Percentiles rank a stretch among this genome's conserved stretches.
phyloP scores from a whole-genome alignment of 495 filamentous ascomycete species.

The Articulospora tetracladia region DNA sequence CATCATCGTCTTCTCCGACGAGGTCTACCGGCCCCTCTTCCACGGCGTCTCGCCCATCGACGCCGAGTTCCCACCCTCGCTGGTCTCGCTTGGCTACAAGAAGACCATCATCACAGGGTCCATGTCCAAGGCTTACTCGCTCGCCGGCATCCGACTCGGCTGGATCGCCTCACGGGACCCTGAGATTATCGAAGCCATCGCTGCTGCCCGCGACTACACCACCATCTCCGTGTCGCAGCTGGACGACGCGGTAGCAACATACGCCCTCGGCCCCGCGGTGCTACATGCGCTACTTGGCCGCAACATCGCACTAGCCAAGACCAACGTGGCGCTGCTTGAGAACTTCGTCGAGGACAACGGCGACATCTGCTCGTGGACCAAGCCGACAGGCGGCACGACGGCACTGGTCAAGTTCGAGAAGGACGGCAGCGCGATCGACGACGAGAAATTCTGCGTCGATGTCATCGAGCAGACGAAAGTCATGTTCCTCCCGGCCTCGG shows the following conservation, averaged over 20 bases:
- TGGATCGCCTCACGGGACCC: conserved; percentile 73
- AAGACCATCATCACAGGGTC: conserved; percentile 73
- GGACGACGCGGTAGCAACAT: conserved; percentile 76
- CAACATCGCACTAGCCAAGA: conserved; percentile 67
- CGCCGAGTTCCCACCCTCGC: conserved; percentile 58
- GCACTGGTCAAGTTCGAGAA: conserved; percentile 71
- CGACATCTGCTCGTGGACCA: conserved; percentile 63
- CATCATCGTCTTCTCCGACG: conserved; percentile 72
- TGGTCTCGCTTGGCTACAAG: conserved; percentile 67
- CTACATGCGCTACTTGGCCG: conserved; percentile 63
- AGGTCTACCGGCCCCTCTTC: conserved; percentile 89
- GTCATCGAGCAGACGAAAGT: conserved; percentile 68
- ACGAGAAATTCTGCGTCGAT: conserved; percentile 66
- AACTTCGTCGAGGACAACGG: conserved; percentile 63
- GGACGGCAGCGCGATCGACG: conserved; percentile 64
- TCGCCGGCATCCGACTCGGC: conserved; percentile 78
- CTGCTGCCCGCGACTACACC: conserved; percentile 72
- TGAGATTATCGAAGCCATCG: conserved; percentile 60
- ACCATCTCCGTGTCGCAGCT: conserved; percentile 81
- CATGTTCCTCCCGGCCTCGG: conserved; percentile 73
- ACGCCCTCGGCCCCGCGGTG: conserved; percentile 60
- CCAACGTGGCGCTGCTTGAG: conserved; percentile 65
- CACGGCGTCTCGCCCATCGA: conserved; percentile 49
- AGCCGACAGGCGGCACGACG: conserved; percentile 79
- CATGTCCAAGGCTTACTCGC: conserved; percentile 80